These are phyloP conservation scores for Coemansia sp. DNA, from an alignment of 192 early-diverging fungal genomes.

Conservation along the genomic window DNA sequence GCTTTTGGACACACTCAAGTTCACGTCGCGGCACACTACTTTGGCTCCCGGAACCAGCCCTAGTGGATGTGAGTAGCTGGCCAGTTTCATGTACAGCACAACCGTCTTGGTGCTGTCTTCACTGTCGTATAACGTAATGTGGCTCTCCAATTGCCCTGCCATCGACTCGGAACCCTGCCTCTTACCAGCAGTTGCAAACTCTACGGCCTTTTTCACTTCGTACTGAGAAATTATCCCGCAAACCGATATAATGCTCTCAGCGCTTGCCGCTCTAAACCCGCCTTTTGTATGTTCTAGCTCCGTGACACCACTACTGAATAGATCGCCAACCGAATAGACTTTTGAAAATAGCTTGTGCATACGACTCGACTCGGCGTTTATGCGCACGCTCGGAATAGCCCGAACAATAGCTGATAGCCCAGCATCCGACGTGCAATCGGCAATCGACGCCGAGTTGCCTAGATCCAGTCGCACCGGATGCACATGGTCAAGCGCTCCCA, in stretches of 20 bases:
- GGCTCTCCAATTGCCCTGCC: constrained; percentile 18
- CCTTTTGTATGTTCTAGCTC: background rate
- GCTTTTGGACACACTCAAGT: constrained; percentile 9
- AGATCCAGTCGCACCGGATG: constrained; percentile 15
- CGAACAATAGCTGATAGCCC: background rate
- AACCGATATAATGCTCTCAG: constrained; percentile 12
- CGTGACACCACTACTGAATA: background rate
- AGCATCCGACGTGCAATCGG: background rate
- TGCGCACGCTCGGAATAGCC: constrained; percentile 9
- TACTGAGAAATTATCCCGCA: constrained; percentile 12
- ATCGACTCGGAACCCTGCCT: background rate
- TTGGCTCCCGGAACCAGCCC: constrained; percentile 31
- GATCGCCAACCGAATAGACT: constrained; percentile 6
- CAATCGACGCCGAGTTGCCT: background rate
- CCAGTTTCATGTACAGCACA: constrained; percentile 26
- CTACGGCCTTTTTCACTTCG: constrained; percentile 1
- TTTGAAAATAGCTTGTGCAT: background rate
- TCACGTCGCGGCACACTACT: constrained; percentile 18
- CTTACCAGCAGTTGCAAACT: background rate
- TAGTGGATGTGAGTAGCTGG: constrained; percentile 28
- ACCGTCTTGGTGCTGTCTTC: constrained; percentile 8
- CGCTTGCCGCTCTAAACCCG: background rate
- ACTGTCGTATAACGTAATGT: constrained; percentile 21
- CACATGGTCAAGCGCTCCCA: constrained; percentile 17
- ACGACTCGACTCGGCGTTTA: background rate